Conservation (phyloP, 1,284 basidiomycete genomes). For the Sanghuangporus weigelae region DNA sequence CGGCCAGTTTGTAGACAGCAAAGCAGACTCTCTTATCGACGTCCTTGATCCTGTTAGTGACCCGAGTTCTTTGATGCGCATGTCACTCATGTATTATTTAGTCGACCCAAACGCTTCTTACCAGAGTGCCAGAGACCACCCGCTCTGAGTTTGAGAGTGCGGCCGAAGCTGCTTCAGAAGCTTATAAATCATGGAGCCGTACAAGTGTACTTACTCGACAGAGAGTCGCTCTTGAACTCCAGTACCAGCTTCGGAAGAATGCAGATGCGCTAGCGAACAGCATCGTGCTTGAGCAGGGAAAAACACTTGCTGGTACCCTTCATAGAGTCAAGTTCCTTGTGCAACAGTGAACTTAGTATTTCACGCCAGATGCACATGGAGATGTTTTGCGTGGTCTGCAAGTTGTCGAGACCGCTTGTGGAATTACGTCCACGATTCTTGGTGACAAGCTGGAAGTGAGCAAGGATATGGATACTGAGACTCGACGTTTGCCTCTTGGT, state of each 20-base stretch:
- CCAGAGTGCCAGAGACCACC: conserved; percentile 88
- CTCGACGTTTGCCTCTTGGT: conserved; percentile 72
- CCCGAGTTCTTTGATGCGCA: not conserved
- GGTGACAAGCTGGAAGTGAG: conserved; percentile 94
- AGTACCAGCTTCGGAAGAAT: conserved; percentile 74
- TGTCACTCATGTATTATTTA: conserved; percentile 26
- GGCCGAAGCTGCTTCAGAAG: conserved; percentile 81
- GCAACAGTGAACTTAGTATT: conserved; percentile 27
- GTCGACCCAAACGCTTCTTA: conserved; percentile 88
- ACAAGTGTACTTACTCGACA: conserved; percentile 86
- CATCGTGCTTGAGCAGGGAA: conserved; percentile 88
- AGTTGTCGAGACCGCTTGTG: conserved; percentile 88
- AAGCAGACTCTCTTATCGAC: conserved; percentile 74
- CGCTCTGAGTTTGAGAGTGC: conserved; percentile 79
- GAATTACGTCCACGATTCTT: conserved; percentile 78
- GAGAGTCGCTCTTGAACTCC: conserved; percentile 83
- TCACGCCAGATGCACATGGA: conserved; percentile 77
- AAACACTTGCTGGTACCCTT: conserved; percentile 67
- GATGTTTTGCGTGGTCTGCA: conserved; percentile 92
- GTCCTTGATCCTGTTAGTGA: conserved; percentile 77
- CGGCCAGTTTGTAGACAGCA: conserved; percentile 84
- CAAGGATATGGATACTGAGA: conserved; percentile 96
- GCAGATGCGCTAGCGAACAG: conserved; percentile 70
- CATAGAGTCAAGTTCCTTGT: not conserved
- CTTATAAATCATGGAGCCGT: conserved; percentile 87